phyloP scores from a whole-genome alignment of 2,329 filamentous ascomycete genomes.

The Xylaria multiplex region DNA sequence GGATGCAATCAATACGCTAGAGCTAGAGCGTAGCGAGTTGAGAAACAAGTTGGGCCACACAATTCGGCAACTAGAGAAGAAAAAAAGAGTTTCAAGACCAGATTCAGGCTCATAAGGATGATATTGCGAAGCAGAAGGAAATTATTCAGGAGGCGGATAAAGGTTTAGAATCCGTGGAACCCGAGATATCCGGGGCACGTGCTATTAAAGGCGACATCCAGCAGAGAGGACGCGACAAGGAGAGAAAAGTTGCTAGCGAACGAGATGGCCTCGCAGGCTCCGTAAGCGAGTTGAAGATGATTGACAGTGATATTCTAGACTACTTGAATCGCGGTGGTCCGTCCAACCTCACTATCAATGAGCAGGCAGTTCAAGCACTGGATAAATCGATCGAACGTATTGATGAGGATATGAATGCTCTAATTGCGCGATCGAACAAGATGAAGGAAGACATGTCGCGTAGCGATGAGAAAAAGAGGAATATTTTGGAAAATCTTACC shows the following conservation, averaged over 20 bases:
- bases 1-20: slow-evolving; percentile 73
- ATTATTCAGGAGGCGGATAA: slow-evolving; percentile 74
- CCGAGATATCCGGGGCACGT: slow-evolving; percentile 79
- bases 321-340: slow-evolving; percentile 83
- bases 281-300: slow-evolving; percentile 78
- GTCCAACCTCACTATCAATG: slow-evolving; percentile 73
- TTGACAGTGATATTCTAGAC: slow-evolving; percentile 79
- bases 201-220: slow-evolving; percentile 80
- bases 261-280: slow-evolving; percentile 78
- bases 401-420: slow-evolving; percentile 73
- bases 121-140: slow-evolving; percentile 74
- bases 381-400: slow-evolving; percentile 72
- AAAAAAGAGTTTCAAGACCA: slow-evolving; percentile 74
- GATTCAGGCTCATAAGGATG: slow-evolving; percentile 76
- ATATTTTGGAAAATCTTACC: slow-evolving; percentile 87
- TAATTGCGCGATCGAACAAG: slow-evolving; percentile 78
- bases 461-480: slow-evolving; percentile 83
- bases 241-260: slow-evolving; percentile 76
- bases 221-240: slow-evolving; percentile 74
- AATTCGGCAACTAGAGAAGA: slow-evolving; percentile 82
- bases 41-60: slow-evolving; percentile 77
- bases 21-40: slow-evolving; percentile 80
- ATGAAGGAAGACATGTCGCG: slow-evolving; percentile 81
- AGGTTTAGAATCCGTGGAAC: slow-evolving; percentile 78
- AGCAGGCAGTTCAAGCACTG: slow-evolving; percentile 73